phyloP scores from a whole-genome alignment of 345 rosid species.

The Conringia planisiliqua region DNA sequence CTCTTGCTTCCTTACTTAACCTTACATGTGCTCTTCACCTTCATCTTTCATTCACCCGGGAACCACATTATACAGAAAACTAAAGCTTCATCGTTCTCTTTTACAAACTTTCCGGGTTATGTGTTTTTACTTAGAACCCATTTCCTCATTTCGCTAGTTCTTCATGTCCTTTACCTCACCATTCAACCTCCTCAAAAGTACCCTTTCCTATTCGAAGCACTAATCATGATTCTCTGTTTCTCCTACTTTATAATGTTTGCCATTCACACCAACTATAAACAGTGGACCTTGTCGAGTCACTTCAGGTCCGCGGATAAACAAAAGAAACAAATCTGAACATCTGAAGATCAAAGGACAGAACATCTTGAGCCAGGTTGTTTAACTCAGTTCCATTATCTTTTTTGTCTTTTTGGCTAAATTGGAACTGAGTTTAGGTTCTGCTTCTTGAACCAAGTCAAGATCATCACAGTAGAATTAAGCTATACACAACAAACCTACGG shows the following conservation, averaged over 20 bases:
- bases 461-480: background rate
- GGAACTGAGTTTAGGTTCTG: background rate
- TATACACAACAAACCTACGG: background rate
- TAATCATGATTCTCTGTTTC: conserved; percentile 72
- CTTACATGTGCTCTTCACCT: conserved; percentile 45
- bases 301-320: conserved; percentile 28
- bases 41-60: conserved; percentile 49
- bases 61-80: conserved; percentile 30
- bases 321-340: conserved; percentile 48
- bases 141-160: conserved; percentile 46
- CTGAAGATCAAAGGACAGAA: background rate
- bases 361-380: background rate
- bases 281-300: conserved; percentile 48
- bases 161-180: conserved; percentile 64
- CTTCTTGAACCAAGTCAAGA: background rate
- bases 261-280: conserved; percentile 50
- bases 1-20: conserved; percentile 63
- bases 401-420: background rate
- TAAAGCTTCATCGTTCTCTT: conserved; percentile 18
- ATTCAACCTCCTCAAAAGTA: conserved; percentile 52
- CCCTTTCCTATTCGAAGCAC: conserved; percentile 70
- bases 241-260: conserved; percentile 45
- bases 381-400: background rate
- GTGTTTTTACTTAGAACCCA: conserved; percentile 26
- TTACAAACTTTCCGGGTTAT: conserved; percentile 23